Percentiles rank a stretch among this genome's conserved stretches.
Evolutionary conservation across 2,329 filamentous ascomycete genomes (phyloP).

Genomic region (Meredithiella fracta): DNA sequence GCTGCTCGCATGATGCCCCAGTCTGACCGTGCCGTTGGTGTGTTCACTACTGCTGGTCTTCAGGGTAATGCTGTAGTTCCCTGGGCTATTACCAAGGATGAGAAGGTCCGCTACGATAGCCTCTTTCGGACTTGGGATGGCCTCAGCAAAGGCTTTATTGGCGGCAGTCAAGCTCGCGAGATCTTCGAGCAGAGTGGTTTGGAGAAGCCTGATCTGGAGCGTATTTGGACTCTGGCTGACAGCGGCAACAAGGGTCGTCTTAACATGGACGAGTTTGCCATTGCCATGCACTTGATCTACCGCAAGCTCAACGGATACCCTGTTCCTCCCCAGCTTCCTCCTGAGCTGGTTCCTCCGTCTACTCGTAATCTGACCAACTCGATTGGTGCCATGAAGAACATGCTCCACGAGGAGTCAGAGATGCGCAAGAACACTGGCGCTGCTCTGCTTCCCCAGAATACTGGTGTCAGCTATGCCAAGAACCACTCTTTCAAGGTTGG

Average conservation of each 20-base stretch:
- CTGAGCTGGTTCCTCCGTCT: constrained; percentile 86
- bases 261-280: constrained; percentile 92
- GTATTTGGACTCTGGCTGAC: constrained; percentile 88
- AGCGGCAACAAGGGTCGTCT: constrained; percentile 86
- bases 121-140: constrained; percentile 96
- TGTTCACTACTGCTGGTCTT: constrained; percentile 70
- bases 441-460: constrained; percentile 81
- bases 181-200: constrained; percentile 94
- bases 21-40: constrained; percentile 67
- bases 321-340: constrained; percentile 68
- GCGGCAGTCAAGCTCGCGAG: constrained; percentile 83
- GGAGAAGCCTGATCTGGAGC: constrained; percentile 75
- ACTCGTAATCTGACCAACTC: constrained; percentile 86
- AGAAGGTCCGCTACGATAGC: constrained; percentile 91
- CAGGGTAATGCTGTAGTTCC: constrained; percentile 90
- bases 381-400: constrained; percentile 78
- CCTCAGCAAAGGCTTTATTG: constrained; percentile 79
- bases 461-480: constrained; percentile 96
- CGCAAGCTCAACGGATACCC: constrained; percentile 92
- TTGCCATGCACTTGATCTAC: constrained; percentile 98
- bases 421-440: constrained; percentile 77
- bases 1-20: constrained; percentile 97
- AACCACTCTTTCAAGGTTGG: constrained; percentile 64
- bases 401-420: constrained; percentile 81
- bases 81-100: constrained; percentile 97